A percentile compares a stretch with the other conserved stretches of the same genome.
Evolutionary conservation across 768 basidiomycete genomes (phyloP).

Genomic region (Cubamyces lactineus): DNA sequence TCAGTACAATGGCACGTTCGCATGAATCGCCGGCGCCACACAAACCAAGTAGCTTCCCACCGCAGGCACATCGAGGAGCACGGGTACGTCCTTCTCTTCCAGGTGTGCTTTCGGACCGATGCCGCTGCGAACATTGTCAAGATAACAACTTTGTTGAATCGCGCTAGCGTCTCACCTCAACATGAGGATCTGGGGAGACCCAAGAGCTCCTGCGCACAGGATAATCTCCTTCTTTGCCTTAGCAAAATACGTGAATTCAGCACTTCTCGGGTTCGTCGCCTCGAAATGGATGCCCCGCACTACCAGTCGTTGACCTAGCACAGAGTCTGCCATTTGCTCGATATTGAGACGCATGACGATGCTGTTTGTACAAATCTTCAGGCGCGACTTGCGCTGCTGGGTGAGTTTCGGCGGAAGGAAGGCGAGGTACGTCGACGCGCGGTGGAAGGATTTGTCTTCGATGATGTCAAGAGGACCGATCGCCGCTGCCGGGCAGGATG

Average conservation of each 20-base stretch:
- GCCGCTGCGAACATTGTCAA: constrained; percentile 15
- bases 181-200: constrained; percentile 44
- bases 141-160: neutral
- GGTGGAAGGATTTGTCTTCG: constrained; percentile 17
- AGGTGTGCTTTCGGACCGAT: constrained; percentile 31
- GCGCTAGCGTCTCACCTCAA: constrained; percentile 26
- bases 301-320: neutral
- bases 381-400: constrained; percentile 7
- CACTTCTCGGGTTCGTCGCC: constrained; percentile 5
- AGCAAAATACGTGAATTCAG: constrained; percentile 1
- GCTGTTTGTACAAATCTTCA: constrained; percentile 29
- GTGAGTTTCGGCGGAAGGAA: constrained; percentile 24
- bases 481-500: constrained; percentile 19
- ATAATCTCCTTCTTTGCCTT: constrained; percentile 29
- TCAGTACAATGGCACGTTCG: neutral
- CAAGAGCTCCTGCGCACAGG: constrained; percentile 28
- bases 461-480: constrained; percentile 23
- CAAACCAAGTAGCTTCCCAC: constrained; percentile 32
- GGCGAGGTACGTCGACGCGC: constrained; percentile 27
- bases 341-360: constrained; percentile 8
- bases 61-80: constrained; percentile 29
- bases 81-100: constrained; percentile 24
- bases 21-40: neutral
- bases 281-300: constrained; percentile 10
- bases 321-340: neutral